Evolutionary conservation across 1,284 basidiomycete species (phyloP).

Genomic region (Ganoderma lucidum): DNA sequence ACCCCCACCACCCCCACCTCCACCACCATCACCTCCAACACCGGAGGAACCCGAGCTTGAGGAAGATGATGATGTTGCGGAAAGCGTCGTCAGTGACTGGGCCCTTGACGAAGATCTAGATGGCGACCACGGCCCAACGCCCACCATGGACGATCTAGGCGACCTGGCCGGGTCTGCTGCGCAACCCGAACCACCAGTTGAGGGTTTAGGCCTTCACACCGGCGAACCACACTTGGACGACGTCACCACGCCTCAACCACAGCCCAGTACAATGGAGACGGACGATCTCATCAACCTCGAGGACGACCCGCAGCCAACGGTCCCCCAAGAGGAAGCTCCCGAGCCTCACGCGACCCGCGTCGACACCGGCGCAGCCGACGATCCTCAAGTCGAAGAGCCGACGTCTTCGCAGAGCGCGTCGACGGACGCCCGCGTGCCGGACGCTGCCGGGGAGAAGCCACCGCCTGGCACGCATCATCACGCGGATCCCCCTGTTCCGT

Average conservation of each 20-base stretch:
- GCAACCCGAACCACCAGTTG: neutral
- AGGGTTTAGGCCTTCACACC: constrained; percentile 14
- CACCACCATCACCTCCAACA: constrained; percentile 19
- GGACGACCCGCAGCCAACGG: constrained; percentile 1
- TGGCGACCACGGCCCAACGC: neutral
- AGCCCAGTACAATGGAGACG: neutral
- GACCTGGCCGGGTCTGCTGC: no score
- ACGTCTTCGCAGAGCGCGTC: neutral
- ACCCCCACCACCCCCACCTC: constrained; percentile 6
- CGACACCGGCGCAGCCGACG: neutral
- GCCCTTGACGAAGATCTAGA: constrained; percentile 23
- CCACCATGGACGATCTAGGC: neutral
- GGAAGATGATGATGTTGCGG: constrained; percentile 26
- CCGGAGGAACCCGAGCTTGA: constrained; percentile 19
- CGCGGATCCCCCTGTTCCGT: constrained; percentile 2
- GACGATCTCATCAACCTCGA: constrained; percentile 11
- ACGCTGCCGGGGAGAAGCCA: constrained; percentile 9
- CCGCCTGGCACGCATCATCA: neutral
- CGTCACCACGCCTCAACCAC: neutral
- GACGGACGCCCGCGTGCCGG: constrained; percentile 8
- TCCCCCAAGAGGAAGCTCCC: neutral
- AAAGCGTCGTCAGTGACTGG: constrained; percentile 31
- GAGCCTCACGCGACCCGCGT: neutral
- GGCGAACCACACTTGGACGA: neutral
- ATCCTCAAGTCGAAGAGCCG: neutral